phyloP scores from a whole-genome alignment of 768 basidiomycete species.

The Tulasnella sp. region DNA sequence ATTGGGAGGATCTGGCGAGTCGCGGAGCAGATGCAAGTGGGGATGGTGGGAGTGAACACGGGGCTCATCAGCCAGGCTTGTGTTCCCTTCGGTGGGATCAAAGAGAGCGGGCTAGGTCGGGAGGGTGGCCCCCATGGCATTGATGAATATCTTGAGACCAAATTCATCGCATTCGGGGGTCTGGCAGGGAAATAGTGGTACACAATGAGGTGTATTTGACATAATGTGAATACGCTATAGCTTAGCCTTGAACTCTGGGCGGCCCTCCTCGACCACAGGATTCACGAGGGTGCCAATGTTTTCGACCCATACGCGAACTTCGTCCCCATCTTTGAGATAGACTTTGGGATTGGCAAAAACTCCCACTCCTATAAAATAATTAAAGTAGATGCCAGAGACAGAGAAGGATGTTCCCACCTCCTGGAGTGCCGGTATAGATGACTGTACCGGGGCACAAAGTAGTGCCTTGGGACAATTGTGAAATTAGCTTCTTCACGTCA shows the following conservation, averaged over 20 bases:
- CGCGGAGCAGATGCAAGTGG: constrained; percentile 86
- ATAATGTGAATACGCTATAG: not conserved
- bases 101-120: constrained; percentile 79
- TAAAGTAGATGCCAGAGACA: not conserved
- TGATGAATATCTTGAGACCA: constrained; percentile 74
- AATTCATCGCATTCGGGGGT: constrained; percentile 72
- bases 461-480: constrained; percentile 74
- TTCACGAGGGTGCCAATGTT: constrained; percentile 75
- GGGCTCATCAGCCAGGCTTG: constrained; percentile 63
- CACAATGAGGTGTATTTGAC: not conserved
- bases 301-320: constrained; percentile 52
- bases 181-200: constrained; percentile 24
- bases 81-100: constrained; percentile 83
- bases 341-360: constrained; percentile 59
- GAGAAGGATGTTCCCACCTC: not conserved
- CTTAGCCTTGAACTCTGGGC: not conserved
- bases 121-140: constrained; percentile 81
- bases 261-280: constrained; percentile 54
- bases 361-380: constrained; percentile 45
- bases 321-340: constrained; percentile 63
- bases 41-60: constrained; percentile 81
- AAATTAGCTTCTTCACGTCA: constrained; percentile 58
- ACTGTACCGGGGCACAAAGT: constrained; percentile 70
- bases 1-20: constrained; percentile 87
- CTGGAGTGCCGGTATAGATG: constrained; percentile 48